phyloP scores from a whole-genome alignment of 2,329 filamentous ascomycete species.

The Pseudocercospora fuligena region DNA sequence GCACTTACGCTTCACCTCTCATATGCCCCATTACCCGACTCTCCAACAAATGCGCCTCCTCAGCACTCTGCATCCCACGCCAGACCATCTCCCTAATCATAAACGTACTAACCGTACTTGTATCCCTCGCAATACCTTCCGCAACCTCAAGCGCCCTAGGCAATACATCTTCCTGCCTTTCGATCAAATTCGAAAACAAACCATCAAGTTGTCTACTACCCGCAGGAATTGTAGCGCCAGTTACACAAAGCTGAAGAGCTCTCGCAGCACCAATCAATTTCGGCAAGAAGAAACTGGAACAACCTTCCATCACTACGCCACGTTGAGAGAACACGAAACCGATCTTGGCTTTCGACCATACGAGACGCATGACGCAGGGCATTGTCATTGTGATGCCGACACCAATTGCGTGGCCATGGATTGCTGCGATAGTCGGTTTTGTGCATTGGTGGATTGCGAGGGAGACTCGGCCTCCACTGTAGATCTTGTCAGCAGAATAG shows the following conservation, averaged over 20 bases:
- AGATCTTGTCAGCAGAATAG: constrained; percentile 6
- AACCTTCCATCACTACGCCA: constrained; percentile 29
- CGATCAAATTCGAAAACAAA: constrained; percentile 28
- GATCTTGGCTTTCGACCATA: constrained; percentile 29
- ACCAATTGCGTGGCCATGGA: constrained; percentile 30
- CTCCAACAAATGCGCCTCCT: constrained; percentile 30
- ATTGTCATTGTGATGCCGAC: constrained; percentile 32
- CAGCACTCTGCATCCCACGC: constrained; percentile 26
- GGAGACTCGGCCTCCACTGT: constrained; percentile 27
- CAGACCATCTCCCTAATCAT: constrained; percentile 33
- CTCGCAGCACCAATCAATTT: constrained; percentile 24
- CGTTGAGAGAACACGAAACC: constrained; percentile 32
- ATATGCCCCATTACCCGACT: constrained; percentile 29
- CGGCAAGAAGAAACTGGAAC: constrained; percentile 30
- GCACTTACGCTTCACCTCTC: constrained; percentile 26
- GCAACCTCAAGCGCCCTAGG: constrained; percentile 25
- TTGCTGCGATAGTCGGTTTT: constrained; percentile 31
- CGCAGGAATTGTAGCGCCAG: constrained; percentile 21
- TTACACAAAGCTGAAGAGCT: constrained; percentile 25
- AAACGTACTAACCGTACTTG: constrained; percentile 29
- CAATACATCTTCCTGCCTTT: constrained; percentile 28
- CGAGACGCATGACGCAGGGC: constrained; percentile 25
- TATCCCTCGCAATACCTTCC: constrained; percentile 23
- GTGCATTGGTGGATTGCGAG: constrained; percentile 31
- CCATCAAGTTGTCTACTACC: constrained; percentile 23